These are phyloP conservation scores for Platanus orientalis DNA, from an alignment of 164 flowering plant genomes.

Conservation along the genomic window DNA sequence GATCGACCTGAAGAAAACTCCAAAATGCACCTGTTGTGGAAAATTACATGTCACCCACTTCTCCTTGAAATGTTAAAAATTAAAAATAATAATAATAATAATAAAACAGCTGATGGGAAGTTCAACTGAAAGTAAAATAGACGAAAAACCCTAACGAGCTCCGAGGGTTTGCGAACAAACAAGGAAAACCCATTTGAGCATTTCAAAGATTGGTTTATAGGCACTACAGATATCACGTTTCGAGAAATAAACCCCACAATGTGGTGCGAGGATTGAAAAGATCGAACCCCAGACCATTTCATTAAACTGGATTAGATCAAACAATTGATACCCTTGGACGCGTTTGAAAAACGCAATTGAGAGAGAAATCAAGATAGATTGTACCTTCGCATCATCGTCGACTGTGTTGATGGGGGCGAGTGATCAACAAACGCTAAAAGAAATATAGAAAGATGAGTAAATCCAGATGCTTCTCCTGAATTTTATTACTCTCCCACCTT, in stretches of 20 bases:
- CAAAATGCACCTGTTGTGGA: constrained; percentile 39
- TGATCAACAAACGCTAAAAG: too few species aligned
- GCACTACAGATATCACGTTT: neutral
- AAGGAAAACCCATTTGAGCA: neutral
- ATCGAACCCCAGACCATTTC: too few species aligned
- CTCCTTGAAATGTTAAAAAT: neutral
- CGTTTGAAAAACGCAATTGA: neutral
- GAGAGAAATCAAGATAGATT: neutral
- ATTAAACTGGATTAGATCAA: too few species aligned
- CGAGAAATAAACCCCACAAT: neutral
- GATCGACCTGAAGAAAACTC: constrained; percentile 31
- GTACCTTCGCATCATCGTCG: constrained; percentile 22
- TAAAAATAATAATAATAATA: neutral
- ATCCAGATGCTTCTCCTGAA: too few species aligned
- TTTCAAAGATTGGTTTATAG: neutral
- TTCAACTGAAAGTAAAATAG: neutral
- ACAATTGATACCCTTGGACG: neutral
- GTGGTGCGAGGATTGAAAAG: neutral
- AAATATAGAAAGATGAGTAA: neutral
- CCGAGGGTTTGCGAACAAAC: neutral
- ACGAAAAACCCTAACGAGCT: neutral
- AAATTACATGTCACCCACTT: neutral
- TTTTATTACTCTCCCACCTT: too few species aligned
- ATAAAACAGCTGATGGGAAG: neutral
- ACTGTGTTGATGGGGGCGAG: neutral